Conservation (phyloP, 2,329 filamentous ascomycete genomes). For the Beauveria sp. region DNA sequence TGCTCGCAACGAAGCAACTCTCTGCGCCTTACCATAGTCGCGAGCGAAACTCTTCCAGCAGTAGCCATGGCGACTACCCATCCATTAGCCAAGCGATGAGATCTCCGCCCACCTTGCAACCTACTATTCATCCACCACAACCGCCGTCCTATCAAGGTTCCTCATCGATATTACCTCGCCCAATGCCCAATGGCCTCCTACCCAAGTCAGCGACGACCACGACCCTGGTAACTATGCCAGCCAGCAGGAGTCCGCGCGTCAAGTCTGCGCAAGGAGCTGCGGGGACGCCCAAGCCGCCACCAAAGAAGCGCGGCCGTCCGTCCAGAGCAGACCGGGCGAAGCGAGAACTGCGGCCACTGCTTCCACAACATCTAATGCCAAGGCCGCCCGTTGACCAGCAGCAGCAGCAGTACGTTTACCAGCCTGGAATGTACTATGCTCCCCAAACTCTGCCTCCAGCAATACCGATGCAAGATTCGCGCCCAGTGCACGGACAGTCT, state of each 20-base stretch:
- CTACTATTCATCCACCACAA: slow-evolving; percentile 16
- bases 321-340: slow-evolving; percentile 36
- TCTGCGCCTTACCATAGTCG: slow-evolving; percentile 26
- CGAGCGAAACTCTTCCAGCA: slow-evolving; percentile 18
- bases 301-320: slow-evolving; percentile 39
- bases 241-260: neutral
- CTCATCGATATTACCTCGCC: slow-evolving; percentile 7
- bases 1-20: slow-evolving; percentile 29
- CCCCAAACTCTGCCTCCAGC: neutral
- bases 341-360: slow-evolving; percentile 21
- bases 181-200: slow-evolving; percentile 6
- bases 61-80: slow-evolving; percentile 6
- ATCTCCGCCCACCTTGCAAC: slow-evolving; percentile 12
- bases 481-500: neutral
- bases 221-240: neutral
- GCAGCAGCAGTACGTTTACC: neutral
- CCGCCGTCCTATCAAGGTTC: neutral
- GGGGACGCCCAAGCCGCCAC: slow-evolving; percentile 6
- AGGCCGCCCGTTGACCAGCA: slow-evolving; percentile 16
- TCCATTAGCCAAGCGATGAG: neutral
- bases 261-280: neutral
- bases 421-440: neutral
- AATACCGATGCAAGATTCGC: neutral
- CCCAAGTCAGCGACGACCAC: neutral
- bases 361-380: slow-evolving; percentile 27